phyloP scores from a whole-genome alignment of 306 rosid genomes.

The Citrullus amarus region DNA sequence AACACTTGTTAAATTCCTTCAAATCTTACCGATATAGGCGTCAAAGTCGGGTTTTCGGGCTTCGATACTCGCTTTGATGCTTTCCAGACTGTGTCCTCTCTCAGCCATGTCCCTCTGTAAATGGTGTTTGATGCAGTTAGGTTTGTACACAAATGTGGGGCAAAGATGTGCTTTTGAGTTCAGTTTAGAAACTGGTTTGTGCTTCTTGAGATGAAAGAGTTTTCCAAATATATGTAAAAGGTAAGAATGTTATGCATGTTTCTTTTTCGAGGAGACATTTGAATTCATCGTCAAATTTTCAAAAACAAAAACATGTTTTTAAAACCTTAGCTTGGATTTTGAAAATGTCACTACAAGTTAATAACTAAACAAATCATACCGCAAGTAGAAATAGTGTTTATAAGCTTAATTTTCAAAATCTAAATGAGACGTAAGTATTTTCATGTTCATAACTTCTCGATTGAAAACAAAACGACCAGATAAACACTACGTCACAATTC shows the following conservation, averaged over 20 bases:
- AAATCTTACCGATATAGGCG: slow-evolving; percentile 64
- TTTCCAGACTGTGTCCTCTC: slow-evolving; percentile 97
- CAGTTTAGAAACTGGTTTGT: neutral
- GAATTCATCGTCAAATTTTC: too few relatives aligned
- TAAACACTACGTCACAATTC: neutral
- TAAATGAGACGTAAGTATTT: neutral
- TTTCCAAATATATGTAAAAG: neutral
- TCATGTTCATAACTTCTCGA: neutral
- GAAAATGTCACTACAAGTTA: too few relatives aligned
- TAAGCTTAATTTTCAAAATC: too few relatives aligned
- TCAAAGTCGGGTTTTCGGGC: slow-evolving; percentile 97
- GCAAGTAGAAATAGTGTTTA: too few relatives aligned
- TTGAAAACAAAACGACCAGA: too few relatives aligned
- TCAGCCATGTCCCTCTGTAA: slow-evolving; percentile 97
- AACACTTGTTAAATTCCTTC: neutral
- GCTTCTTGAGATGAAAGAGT: neutral
- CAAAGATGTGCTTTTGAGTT: neutral
- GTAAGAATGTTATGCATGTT: too few relatives aligned
- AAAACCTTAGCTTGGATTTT: too few relatives aligned
- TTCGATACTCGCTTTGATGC: slow-evolving; percentile 98
- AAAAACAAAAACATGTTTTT: too few relatives aligned
- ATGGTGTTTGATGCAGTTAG: slow-evolving; percentile 12
- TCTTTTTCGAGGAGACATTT: too few relatives aligned
- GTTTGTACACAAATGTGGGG: neutral
- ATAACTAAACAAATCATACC: too few relatives aligned